Percentiles rank a stretch among this genome's conserved stretches.
phyloP scores from a whole-genome alignment of 2,329 filamentous ascomycete genomes.

The Cladosporium sp. region DNA sequence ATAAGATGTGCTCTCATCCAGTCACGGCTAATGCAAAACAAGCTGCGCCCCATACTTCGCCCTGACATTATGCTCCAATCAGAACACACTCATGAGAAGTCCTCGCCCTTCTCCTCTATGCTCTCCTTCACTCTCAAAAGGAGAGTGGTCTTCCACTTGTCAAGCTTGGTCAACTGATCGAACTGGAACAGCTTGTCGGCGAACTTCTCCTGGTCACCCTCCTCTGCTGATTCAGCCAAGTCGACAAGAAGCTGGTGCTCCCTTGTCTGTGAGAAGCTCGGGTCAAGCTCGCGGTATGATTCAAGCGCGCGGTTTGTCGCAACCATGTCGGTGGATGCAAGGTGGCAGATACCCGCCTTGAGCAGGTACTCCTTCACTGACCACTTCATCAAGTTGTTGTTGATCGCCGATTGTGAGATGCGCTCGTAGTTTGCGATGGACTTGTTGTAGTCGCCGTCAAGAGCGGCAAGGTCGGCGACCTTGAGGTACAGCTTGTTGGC shows the following conservation, averaged over 20 bases:
- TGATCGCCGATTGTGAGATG: constrained; percentile 72
- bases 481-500: constrained; percentile 95
- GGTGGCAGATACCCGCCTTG: constrained; percentile 89
- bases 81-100: constrained; percentile 58
- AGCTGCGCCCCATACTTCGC: constrained; percentile 10
- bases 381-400: constrained; percentile 92
- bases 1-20: constrained; percentile 17
- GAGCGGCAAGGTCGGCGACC: constrained; percentile 81
- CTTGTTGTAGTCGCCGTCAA: constrained; percentile 82
- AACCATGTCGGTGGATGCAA: constrained; percentile 75
- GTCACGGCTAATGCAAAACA: constrained; percentile 10
- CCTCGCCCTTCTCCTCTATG: constrained; percentile 72
- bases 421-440: constrained; percentile 81
- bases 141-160: constrained; percentile 95
- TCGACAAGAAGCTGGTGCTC: constrained; percentile 82
- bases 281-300: constrained; percentile 77
- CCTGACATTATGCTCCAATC: not conserved
- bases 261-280: constrained; percentile 72
- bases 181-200: constrained; percentile 85
- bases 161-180: constrained; percentile 88
- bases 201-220: constrained; percentile 78
- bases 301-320: constrained; percentile 78
- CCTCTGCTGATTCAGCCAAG: constrained; percentile 72
- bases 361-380: constrained; percentile 94
- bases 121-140: constrained; percentile 79